phyloP scores from a whole-genome alignment of 2,329 filamentous ascomycete species.

The Sclerotinia spermophila region DNA sequence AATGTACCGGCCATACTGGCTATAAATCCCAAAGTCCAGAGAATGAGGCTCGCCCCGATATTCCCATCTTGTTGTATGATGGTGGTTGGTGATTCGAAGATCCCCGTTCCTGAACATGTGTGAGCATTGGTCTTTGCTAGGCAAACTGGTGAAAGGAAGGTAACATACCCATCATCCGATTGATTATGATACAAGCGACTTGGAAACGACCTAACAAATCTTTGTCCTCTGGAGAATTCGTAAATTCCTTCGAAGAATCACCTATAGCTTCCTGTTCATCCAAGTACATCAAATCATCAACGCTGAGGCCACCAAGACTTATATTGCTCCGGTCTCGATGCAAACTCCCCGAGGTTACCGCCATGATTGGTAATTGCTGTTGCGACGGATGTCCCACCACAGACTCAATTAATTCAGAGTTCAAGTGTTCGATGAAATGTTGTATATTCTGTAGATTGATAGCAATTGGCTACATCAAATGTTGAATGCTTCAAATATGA shows the following conservation, averaged over 20 bases:
- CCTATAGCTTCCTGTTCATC: not conserved
- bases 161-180: conserved; percentile 17
- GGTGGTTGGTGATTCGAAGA: conserved; percentile 51
- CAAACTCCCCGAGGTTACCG: not conserved
- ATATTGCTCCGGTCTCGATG: not conserved
- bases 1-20: conserved; percentile 24
- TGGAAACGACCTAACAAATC: conserved; percentile 17
- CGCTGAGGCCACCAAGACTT: not conserved
- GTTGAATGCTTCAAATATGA: not conserved
- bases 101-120: conserved; percentile 26
- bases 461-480: not conserved
- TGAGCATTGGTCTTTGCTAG: not conserved
- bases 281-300: not conserved
- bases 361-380: not conserved
- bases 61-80: conserved; percentile 44
- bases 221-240: not conserved
- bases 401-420: not conserved
- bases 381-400: not conserved
- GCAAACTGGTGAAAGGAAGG: no score
- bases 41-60: conserved; percentile 50
- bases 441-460: not conserved
- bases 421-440: not conserved
- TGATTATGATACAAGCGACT: conserved; percentile 11
- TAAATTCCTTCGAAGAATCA: conserved; percentile 6
- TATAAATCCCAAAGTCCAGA: conserved; percentile 50